A percentile compares a stretch with the other conserved stretches of the same genome.
Evolutionary conservation across 371 early-diverging fungal species (phyloP).

Genomic region (Mucor sp.): DNA sequence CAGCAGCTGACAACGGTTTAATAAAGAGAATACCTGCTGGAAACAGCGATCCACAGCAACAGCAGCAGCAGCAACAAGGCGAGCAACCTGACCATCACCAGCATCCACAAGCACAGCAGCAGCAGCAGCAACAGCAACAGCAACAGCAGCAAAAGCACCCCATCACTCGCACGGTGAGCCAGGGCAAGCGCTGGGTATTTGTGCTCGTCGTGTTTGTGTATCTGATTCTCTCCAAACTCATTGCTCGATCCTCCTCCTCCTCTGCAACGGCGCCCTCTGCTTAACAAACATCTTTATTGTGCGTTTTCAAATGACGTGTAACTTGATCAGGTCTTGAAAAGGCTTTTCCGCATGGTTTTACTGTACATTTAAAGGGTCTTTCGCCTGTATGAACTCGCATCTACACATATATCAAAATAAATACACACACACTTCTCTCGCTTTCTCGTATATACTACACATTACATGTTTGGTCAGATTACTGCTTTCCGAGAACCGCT

Average conservation of each 20-base stretch:
- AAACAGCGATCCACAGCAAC: not conserved
- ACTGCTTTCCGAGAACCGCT: slow-evolving; percentile 75
- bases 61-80: not conserved
- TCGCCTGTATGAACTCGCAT: slow-evolving; percentile 72
- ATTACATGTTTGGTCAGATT: slow-evolving; percentile 80
- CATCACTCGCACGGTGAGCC: slow-evolving; percentile 39
- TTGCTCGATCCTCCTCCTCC: slow-evolving; percentile 38
- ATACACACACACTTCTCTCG: not conserved
- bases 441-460: not conserved
- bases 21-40: not conserved
- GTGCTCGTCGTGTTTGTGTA: slow-evolving; percentile 58
- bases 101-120: slow-evolving; percentile 9
- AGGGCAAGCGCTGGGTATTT: slow-evolving; percentile 60
- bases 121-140: slow-evolving; percentile 25
- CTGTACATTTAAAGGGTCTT: slow-evolving; percentile 64
- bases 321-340: slow-evolving; percentile 76
- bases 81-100: not conserved
- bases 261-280: not conserved
- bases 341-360: slow-evolving; percentile 64
- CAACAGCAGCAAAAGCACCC: slow-evolving; percentile 15
- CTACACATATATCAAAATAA: slow-evolving; percentile 21
- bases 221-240: slow-evolving; percentile 46
- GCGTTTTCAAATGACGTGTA: slow-evolving; percentile 55
- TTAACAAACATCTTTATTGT: slow-evolving; percentile 19
- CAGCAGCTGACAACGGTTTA: slow-evolving; percentile 3